Base-by-base conservation (phyloP, 257 asterid species). In the Coffea canephora region DNA sequence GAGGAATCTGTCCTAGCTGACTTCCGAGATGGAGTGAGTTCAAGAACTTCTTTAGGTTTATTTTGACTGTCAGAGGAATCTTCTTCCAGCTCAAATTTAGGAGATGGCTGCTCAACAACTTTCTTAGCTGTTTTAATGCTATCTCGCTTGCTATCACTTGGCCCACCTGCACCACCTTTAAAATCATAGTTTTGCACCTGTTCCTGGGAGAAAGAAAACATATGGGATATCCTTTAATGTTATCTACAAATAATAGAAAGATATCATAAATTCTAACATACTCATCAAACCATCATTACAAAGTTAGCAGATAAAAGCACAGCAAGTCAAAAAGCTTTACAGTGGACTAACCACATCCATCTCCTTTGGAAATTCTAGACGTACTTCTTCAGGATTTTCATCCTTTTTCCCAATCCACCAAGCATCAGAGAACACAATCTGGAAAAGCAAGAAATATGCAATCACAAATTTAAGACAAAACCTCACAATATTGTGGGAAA, bases 321-420 rank as follows among this genome's bases (percentile, higher is more conserved):
- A 74, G 73, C 72, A 57, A 81, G 49, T 27, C 69, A 75, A 83
- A 81, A 19, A 73, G 71, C 76, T 74, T 68, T 46, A 81, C 14
- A 72, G 76, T 3, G 52, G 67, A 80, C 90, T 77, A 77, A 94
- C 98, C 92, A 80, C 68, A 85, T 80, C 84, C 88, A 92, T 75
- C 87, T 91, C 94, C 85, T 87, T 78, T 14, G 97, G 98, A 84
- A 89, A 94, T 82, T 83, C 88, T 76, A 92, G 96, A 46, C 82
- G 88, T 73, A 85, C 80, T 87, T 94, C 98, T 77, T 88, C 93
- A 49, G 98, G 98, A 87, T 94, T 94, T 81, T 91, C 93, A 52
- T 91, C 97, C 82, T 92, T 91, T 80, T 78, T 91, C 77, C 98
- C 98, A 59, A 94, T 90, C 97, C 98, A 94, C 97, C 98, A 94